Evolutionary conservation across 129 eudicot genomes (phyloP), one percentile per base, ranked within the genome.

Genomic region (Flaveria bidentis): DNA sequence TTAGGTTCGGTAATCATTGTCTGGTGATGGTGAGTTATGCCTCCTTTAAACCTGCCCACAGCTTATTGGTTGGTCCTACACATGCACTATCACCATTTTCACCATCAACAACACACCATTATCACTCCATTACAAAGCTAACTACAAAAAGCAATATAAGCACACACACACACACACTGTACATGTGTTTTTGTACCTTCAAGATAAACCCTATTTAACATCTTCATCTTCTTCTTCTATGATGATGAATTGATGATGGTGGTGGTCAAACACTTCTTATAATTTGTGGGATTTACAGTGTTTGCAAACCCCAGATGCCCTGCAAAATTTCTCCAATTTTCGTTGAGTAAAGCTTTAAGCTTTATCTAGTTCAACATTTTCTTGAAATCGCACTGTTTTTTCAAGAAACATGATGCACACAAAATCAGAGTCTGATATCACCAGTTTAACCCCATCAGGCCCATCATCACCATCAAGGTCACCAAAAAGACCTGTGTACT

Each of bases 381-480:
- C 30, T 61, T 69, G 71, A 62, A 62, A 64, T 17, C 51, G 1
- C 72, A 13, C 3, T 46, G 3, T 3, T 23, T 42, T 82, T 6
- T 81, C 13, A 64, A 65, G 65, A 17, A 64, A 64, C 9, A 65
- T 95, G 99, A 16, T 81, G 81, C 97, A 91, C 75, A 80, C 92
- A 14, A 95, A 95, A 80, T 91, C 97, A 51, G 99, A 91, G 82
- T 91, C 99, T 1, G 99, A 95, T 82, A 44, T 95, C 5, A 91
- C 99, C 5, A 95, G 99, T 78, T 83, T 91, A 84, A 97, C 97
- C 5, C 96, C 99, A 45, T 45, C 50, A 9, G 50, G 50, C 13
- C 50, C 50, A 67, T 95, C 99, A 49, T 95, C 99, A 6, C 99
- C 99, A 1, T 89, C 99, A 55, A 84, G 97, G 46, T 95, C 99